Evolutionary conservation across 352 stramenopile species (phyloP), one percentile per base, ranked within the genome.

Genomic region (Aphanomyces cochlioides): DNA sequence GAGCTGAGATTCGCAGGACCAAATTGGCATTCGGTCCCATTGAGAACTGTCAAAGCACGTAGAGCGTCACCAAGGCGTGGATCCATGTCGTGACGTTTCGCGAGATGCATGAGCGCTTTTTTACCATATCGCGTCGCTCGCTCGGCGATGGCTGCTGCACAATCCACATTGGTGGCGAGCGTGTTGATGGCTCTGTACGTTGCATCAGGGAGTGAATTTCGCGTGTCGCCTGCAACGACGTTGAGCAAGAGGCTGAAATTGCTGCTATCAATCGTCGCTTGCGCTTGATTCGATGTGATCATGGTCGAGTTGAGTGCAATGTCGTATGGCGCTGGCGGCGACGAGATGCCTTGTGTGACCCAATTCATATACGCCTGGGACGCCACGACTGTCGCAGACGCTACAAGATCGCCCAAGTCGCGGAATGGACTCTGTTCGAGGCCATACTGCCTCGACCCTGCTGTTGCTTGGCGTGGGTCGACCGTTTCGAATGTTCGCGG

Each of bases 181-280:
- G 79, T 69, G 0, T 82, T 79, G 38, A 90, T 77, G 0, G 76
- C 84, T 10, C 67, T 75, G 57, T 82, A 83, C 67, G 87, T 68
- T 63, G 87, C 78, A 2, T 77, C 72, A 43, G 88, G 79, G 0
- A 88, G 41, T 40, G 88, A 74, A 50, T 80, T 69, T 0, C 66
- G 65, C 1, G 77, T 68, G n/a, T 70, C 57, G 17, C 73, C 67
- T 2, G 83, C 77, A 43, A 92, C 47, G 40, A 87, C 37, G 56
- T 89, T 84, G 53, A 92, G 71, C 39, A 92, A 72, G 71, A 89
- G 75, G 36, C 71, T 75, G 72, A 92, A 92, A 72, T 82, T 86
- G 19, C 78, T 79, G 60, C 81, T 89, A 54, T 77, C 56, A 48
- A 90, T 72, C 28, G 90, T 74, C 45, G 78, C 67, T 40, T 79